These are phyloP conservation scores for barley (Hordeum vulgare) DNA, from an alignment of 176 grass and related monocot genomes.

Conservation along the genomic window MorexV3_pseudomolecules_assembly NC_058519.1:601825917-601826416, in stretches of 20 bases:
- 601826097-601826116: background rate
- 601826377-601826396: background rate
- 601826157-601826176: constrained; percentile 24
- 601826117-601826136: constrained; percentile 51
- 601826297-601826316: constrained; percentile 19
- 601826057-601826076: too few species aligned
- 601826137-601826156: constrained; percentile 17
- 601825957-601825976: constrained; percentile 27
- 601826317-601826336: constrained; percentile 1
- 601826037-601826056: background rate
- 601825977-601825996: constrained; percentile 57
- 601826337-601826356: background rate
- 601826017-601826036: background rate
- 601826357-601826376: background rate
- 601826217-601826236: background rate
- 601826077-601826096: background rate
- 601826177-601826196: constrained; percentile 30
- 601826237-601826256: background rate
- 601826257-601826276: background rate
- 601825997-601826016: constrained; percentile 22
- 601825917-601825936: background rate
- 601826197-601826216: background rate
- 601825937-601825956: background rate
- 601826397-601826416: background rate
- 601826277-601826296: constrained; percentile 1